phyloP scores from a whole-genome alignment of 106 monocot species.

The Phalaenopsis equestris region DNA sequence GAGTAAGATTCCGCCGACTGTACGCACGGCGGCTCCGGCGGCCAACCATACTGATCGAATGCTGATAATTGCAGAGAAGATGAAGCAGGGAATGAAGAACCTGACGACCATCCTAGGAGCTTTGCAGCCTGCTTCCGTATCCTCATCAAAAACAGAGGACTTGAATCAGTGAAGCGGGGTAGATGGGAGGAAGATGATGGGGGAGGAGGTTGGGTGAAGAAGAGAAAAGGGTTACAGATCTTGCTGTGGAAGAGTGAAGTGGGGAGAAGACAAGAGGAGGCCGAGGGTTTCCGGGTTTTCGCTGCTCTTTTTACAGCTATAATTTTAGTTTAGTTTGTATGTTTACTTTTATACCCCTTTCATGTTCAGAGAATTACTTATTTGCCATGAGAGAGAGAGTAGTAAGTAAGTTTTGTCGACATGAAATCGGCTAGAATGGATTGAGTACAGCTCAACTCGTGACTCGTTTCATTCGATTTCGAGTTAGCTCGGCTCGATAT shows the following conservation, averaged over 20 bases:
- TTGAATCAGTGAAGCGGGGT: not conserved
- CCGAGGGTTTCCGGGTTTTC: conserved; percentile 1
- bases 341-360: not conserved
- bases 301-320: conserved; percentile 4
- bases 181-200: not conserved
- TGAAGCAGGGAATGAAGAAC: not conserved
- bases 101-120: not conserved
- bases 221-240: not conserved
- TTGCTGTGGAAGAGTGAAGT: not conserved
- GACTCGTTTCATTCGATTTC: too few relatives aligned
- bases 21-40: not conserved
- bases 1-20: not conserved
- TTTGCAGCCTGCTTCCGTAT: conserved; percentile 5
- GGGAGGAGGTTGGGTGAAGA: not conserved
- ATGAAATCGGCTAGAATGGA: too few relatives aligned
- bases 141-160: not conserved
- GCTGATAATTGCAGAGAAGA: not conserved
- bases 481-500: too few relatives aligned
- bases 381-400: not conserved
- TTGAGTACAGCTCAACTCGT: too few relatives aligned
- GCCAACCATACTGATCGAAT: not conserved
- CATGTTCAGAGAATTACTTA: not conserved
- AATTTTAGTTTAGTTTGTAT: not conserved
- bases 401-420: too few relatives aligned
- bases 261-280: not conserved